phyloP scores from a whole-genome alignment of 768 basidiomycete species.

The Boletus patriciae region DNA sequence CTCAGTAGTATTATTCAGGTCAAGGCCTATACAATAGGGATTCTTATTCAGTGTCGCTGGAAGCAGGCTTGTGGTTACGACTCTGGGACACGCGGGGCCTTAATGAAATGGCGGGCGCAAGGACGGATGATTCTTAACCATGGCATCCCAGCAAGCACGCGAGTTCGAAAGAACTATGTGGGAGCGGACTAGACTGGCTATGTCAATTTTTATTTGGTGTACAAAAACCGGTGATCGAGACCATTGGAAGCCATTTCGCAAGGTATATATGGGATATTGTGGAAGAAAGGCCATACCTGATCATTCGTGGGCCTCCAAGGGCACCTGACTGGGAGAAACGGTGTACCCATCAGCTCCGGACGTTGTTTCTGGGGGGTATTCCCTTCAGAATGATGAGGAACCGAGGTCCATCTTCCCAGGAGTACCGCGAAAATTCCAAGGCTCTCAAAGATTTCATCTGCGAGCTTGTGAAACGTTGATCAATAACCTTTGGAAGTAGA shows the following conservation, averaged over 20 bases:
- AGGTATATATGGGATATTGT: conserved; percentile 27
- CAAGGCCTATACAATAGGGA: conserved; percentile 38
- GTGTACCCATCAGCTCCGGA: conserved; percentile 16
- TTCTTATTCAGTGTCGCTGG: neutral
- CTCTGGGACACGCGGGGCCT: conserved; percentile 31
- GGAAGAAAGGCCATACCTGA: conserved; percentile 17
- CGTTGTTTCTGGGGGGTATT: conserved; percentile 12
- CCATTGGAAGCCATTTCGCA: conserved; percentile 24
- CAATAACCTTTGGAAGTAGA: neutral
- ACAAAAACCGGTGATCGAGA: conserved; percentile 11
- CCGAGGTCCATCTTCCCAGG: neutral
- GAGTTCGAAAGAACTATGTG: conserved; percentile 19
- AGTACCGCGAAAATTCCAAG: conserved; percentile 19
- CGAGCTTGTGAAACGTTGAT: neutral
- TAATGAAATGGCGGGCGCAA: too few relatives aligned
- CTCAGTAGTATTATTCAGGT: conserved; percentile 31
- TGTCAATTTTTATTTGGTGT: conserved; percentile 28
- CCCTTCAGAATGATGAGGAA: conserved; percentile 15
- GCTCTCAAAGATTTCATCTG: conserved; percentile 17
- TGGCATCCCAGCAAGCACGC: too few relatives aligned
- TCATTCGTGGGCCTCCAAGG: conserved; percentile 15
- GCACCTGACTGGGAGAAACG: conserved; percentile 4
- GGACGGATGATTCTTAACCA: too few relatives aligned
- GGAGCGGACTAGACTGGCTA: neutral
- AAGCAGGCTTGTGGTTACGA: conserved; percentile 2